Conservation (phyloP, 2,329 filamentous ascomycete species). For the Fusarium sarcochroum region DNA sequence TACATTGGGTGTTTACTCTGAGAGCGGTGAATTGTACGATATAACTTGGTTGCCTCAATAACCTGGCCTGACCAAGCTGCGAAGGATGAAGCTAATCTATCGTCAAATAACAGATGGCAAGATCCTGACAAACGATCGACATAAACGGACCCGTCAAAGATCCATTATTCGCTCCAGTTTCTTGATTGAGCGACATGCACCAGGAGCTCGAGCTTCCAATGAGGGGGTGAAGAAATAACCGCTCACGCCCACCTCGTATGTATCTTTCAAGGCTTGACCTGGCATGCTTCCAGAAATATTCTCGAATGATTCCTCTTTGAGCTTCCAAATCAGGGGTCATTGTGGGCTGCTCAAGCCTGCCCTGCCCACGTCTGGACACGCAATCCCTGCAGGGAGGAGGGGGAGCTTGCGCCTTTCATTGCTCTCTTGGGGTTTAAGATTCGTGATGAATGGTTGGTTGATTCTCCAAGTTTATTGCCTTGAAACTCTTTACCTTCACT, state of each 20-base stretch:
- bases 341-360: conserved; percentile 9
- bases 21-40: background rate
- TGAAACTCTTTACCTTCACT: conserved; percentile 4
- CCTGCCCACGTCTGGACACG: conserved; percentile 12
- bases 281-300: conserved; percentile 46
- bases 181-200: background rate
- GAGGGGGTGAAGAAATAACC: conserved; percentile 7
- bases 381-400: conserved; percentile 30
- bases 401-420: background rate
- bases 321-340: conserved; percentile 23
- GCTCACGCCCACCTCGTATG: conserved; percentile 30
- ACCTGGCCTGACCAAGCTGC: background rate
- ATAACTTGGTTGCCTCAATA: background rate
- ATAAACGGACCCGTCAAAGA: background rate
- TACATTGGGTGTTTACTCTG: background rate
- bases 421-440: conserved; percentile 6
- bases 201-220: background rate
- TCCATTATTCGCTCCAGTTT: background rate
- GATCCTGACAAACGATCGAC: conserved; percentile 23
- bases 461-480: conserved; percentile 17
- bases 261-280: background rate
- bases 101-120: conserved; percentile 3
- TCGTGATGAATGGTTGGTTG: background rate
- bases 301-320: conserved; percentile 42
- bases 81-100: conserved; percentile 16